Base-by-base conservation (phyloP, 768 basidiomycete genomes). In the Rossbeevera mucosa region DNA sequence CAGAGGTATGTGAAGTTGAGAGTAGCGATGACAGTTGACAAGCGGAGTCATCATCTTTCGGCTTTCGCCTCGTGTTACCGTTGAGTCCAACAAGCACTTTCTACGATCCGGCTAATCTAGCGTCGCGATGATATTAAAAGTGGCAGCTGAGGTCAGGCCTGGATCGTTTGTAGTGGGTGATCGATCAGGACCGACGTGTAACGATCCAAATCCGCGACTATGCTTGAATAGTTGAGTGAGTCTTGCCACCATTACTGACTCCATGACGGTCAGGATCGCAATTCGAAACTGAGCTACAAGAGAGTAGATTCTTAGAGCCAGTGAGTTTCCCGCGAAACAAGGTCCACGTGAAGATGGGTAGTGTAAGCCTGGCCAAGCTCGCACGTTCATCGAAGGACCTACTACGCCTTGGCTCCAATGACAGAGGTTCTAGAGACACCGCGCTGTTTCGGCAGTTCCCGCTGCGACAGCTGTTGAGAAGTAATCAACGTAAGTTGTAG, bases 251-350 rank as follows among this genome's bases (percentile, higher is more conserved):
- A 8, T n/a, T 21, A n/a, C n/a, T n/a, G 8, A 38, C 25, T 26
- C n/a, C 38, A 43, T 25, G 18, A 14, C 5, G 13, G 20, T 18
- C n/a, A 20, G 6, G 8, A 33, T 20, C 22, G 20, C 20, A 6
- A 29, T 36, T 16, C 26, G 28, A 18, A 30, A 18, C 16, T 11
- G 31, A 25, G 13, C 11, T 20, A 25, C 14, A 16, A 21, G 45
- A 38, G 14, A 41, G 16, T 7, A 48, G 7, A 36, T 20, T 57
- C 20, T 7, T 20, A 47, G 14, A 58, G n/a, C 41, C 14, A 48
- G 43, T 47, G 44, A 20, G 41, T 40, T 42, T 55, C 60, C 60
- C 57, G 57, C 57, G 51, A 61, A 61, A 54, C 52, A 51, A 33
- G 3, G 26, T 33, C 47, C 57, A 20, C 45, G 45, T 44, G 52